Percentiles rank a stretch among this genome's conserved stretches.
Evolutionary conservation across 495 filamentous ascomycete species (phyloP).

Genomic region (Trichoderma gamsii): DNA sequence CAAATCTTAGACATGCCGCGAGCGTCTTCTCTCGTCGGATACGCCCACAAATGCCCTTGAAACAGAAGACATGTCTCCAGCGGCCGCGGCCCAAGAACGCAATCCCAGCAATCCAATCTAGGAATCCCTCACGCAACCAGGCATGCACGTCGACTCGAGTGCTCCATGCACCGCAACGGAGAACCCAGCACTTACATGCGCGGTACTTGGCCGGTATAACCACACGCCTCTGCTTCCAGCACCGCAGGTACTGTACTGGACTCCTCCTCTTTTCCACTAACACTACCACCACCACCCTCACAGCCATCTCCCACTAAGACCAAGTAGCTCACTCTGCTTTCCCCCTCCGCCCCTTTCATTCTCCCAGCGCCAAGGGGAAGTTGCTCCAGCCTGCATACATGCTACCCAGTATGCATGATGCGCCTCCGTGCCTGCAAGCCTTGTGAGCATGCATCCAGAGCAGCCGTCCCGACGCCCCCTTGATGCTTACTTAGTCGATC

Average conservation of each 20-base stretch:
- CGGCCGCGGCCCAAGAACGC: background rate
- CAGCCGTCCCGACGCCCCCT: background rate
- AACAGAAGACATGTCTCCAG: background rate
- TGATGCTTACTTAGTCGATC: background rate
- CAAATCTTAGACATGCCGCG: background rate
- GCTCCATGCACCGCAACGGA: background rate
- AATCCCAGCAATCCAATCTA: background rate
- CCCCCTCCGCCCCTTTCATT: background rate
- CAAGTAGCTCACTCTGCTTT: background rate
- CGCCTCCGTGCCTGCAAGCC: conserved; percentile 8
- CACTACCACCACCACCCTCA: background rate
- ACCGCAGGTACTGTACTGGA: background rate
- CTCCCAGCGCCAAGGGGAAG: conserved; percentile 13
- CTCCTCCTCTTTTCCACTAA: background rate
- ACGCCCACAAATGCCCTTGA: background rate
- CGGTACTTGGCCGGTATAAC: background rate
- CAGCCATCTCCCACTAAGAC: background rate
- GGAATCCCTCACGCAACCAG: background rate
- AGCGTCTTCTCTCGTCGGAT: background rate
- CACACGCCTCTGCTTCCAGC: background rate
- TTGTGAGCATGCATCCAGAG: background rate
- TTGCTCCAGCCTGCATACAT: conserved; percentile 8
- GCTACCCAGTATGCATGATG: conserved; percentile 2
- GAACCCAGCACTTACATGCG: background rate
- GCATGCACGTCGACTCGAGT: background rate